These are phyloP conservation scores for Pelargonium myrrhifolium DNA, from an alignment of 441 rosid genomes.

Conservation along the genomic window DNA sequence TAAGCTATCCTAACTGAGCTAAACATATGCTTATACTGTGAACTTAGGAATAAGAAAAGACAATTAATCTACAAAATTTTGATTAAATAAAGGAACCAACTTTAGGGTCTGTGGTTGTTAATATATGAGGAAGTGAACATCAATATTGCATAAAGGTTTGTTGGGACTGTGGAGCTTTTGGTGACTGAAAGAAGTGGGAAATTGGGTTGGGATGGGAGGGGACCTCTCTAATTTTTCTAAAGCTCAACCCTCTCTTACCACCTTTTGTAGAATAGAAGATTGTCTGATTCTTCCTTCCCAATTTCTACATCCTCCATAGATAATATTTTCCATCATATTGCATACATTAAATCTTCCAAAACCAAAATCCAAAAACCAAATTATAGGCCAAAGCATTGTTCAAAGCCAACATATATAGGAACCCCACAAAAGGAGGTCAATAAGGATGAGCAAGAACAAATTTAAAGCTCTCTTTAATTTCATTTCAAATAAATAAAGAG, in stretches of 20 bases:
- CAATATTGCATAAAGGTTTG: conserved; percentile 9
- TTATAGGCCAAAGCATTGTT: not conserved
- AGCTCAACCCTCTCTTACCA: conserved; percentile 1
- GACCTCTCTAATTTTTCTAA: conserved; percentile 12
- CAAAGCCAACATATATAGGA: not conserved
- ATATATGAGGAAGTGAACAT: conserved; percentile 8
- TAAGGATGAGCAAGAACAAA: not conserved
- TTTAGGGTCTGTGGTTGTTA: conserved; percentile 9
- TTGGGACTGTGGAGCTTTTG: conserved; percentile 14
- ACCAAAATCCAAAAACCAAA: not conserved
- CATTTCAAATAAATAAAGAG: not conserved
- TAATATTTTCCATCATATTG: not conserved
- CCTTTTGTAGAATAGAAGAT: conserved; percentile 25
- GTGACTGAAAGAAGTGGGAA: conserved; percentile 4
- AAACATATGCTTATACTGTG: not conserved
- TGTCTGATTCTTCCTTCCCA: conserved; percentile 12
- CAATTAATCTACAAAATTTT: not conserved
- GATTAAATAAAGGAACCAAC: conserved; percentile 3
- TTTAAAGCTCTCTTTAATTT: not conserved
- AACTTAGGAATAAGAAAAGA: not conserved
- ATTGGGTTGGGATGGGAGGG: conserved; percentile 6
- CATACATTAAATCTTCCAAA: not conserved
- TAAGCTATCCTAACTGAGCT: not conserved
- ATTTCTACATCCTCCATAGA: not conserved
- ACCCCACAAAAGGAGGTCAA: not conserved